phyloP scores from a whole-genome alignment of 2,329 filamentous ascomycete genomes.

The Trichoderma sp. region DNA sequence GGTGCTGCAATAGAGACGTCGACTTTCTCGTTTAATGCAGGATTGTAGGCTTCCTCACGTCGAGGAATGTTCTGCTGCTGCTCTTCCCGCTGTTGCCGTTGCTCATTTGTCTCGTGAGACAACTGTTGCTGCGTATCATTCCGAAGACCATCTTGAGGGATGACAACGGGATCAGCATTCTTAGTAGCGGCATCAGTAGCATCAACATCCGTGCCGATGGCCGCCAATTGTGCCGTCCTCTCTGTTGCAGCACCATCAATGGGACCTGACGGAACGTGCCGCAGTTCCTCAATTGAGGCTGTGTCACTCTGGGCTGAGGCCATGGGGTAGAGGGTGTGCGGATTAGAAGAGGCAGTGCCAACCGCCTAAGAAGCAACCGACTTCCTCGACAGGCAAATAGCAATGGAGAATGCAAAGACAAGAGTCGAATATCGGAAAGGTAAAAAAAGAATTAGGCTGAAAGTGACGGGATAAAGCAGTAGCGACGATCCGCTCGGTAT shows the following conservation, averaged over 20 bases:
- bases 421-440: not conserved
- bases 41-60: not conserved
- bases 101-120: not conserved
- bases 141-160: not conserved
- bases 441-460: not conserved
- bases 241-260: not conserved
- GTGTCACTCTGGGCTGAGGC: slow-evolving; percentile 8
- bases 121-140: not conserved
- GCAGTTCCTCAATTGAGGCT: slow-evolving; percentile 17
- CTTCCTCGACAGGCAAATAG: not conserved
- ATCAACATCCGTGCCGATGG: not conserved
- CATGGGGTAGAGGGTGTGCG: slow-evolving; percentile 8
- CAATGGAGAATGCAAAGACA: not conserved
- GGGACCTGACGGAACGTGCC: not conserved
- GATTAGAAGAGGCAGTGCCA: slow-evolving; percentile 3
- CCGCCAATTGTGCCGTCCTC: not conserved
- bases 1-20: not conserved
- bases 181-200: not conserved
- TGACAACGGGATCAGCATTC: not conserved
- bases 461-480: not conserved
- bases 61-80: not conserved
- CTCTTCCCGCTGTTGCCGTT: not conserved
- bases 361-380: not conserved
- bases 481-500: not conserved
- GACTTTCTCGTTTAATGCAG: not conserved